Evolutionary conservation across 106 monocot species (phyloP).

Genomic region (Dendrobium nobile): DNA sequence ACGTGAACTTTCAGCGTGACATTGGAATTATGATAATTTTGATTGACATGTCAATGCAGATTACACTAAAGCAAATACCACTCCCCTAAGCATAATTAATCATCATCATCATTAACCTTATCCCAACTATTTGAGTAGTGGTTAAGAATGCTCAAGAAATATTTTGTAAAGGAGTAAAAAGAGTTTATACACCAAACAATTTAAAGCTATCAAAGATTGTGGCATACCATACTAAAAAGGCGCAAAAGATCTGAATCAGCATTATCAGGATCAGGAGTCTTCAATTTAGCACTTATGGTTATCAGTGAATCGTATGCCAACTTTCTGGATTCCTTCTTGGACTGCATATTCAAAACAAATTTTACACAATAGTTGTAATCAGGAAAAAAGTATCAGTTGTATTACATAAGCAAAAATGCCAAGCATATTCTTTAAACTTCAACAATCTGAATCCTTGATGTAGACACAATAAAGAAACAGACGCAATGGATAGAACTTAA

Average conservation of each 20-base stretch:
- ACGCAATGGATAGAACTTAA: no score
- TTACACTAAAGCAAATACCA: background rate
- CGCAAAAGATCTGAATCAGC: constrained; percentile 39
- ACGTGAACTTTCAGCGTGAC: background rate
- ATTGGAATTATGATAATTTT: background rate
- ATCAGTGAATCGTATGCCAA: constrained; percentile 73
- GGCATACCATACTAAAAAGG: constrained; percentile 68
- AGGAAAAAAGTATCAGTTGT: background rate
- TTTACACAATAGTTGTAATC: background rate
- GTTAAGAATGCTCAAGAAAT: background rate
- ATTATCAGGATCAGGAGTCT: constrained; percentile 26
- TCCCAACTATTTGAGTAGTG: background rate
- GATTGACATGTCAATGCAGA: background rate
- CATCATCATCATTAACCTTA: background rate
- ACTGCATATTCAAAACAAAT: constrained; percentile 34
- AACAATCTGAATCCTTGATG: background rate
- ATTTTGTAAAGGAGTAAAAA: background rate
- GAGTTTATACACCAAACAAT: background rate
- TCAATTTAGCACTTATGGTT: constrained; percentile 46
- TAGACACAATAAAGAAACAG: no score
- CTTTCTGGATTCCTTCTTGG: constrained; percentile 74
- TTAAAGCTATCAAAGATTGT: background rate
- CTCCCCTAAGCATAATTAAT: background rate
- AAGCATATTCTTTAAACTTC: background rate
- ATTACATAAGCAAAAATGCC: background rate